phyloP scores from a whole-genome alignment of 148 eudicot genomes.

The Camellia lanceoleosa region DNA sequence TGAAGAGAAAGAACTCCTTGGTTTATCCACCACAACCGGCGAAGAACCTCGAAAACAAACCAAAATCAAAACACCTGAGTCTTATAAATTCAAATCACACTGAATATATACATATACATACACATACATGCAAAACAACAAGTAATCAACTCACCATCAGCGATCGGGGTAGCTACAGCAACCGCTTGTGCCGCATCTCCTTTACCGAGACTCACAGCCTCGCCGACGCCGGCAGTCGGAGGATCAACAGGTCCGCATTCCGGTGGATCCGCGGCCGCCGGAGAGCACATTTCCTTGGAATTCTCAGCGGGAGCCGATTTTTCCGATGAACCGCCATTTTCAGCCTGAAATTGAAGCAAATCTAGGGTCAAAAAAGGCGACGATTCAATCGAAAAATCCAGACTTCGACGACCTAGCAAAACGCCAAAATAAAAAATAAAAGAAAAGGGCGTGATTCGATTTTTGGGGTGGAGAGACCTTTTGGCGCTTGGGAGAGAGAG shows the following conservation, averaged over 20 bases:
- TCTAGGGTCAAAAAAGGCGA: constrained; percentile 1
- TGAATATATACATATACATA: too few relatives aligned
- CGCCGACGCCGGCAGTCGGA: constrained; percentile 20
- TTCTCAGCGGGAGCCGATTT: constrained; percentile 46
- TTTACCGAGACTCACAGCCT: constrained; percentile 25
- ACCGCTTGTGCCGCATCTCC: constrained; percentile 27
- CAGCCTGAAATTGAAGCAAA: constrained; percentile 38
- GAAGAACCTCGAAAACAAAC: constrained; percentile 29
- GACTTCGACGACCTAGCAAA: background rate
- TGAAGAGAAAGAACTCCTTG: constrained; percentile 42
- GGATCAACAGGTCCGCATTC: constrained; percentile 18
- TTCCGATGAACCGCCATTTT: constrained; percentile 39
- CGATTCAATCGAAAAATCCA: constrained; percentile 15
- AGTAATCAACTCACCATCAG: constrained; percentile 35
- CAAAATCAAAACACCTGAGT: constrained; percentile 1
- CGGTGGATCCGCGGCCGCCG: constrained; percentile 37
- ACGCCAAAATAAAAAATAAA: background rate
- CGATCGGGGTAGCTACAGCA: constrained; percentile 34
- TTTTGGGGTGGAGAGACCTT: constrained; percentile 36
- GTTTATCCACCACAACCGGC: constrained; percentile 36
- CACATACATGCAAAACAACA: background rate
- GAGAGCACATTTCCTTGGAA: constrained; percentile 46
- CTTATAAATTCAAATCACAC: background rate
- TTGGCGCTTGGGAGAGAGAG: constrained; percentile 64
- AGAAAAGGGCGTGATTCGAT: background rate